phyloP scores from a whole-genome alignment of 2,329 filamentous ascomycete species.

The Monosporascus cannonballus region DNA sequence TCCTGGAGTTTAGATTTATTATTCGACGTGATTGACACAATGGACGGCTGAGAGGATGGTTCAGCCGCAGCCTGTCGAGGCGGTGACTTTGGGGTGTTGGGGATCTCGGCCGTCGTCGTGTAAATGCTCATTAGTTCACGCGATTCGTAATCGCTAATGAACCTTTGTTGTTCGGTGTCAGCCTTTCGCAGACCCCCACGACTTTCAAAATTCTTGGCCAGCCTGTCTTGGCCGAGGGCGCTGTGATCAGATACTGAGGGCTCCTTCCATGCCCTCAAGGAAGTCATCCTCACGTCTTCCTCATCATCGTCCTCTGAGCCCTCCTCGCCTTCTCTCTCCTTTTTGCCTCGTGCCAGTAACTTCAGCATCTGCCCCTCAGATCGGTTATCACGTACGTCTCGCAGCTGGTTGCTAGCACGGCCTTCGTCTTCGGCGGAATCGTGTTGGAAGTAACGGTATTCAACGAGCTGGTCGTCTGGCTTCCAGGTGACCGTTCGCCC shows the following conservation, averaged over 20 bases:
- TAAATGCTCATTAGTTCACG: conserved; percentile 58
- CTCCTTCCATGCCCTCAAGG: conserved; percentile 46
- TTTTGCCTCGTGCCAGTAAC: conserved; percentile 45
- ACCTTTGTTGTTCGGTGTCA: conserved; percentile 48
- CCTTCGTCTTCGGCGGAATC: conserved; percentile 66
- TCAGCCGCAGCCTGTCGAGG: conserved; percentile 25
- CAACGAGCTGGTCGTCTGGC: conserved; percentile 57
- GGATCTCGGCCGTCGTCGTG: conserved; percentile 47
- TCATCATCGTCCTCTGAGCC: conserved; percentile 38
- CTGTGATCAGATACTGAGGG: conserved; percentile 42
- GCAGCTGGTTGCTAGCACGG: conserved; percentile 60
- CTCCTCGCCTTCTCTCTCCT: conserved; percentile 48
- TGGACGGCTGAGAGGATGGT: conserved; percentile 19
- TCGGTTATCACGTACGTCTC: conserved; percentile 66
- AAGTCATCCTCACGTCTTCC: conserved; percentile 51
- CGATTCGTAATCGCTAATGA: conserved; percentile 51
- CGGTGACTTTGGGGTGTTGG: conserved; percentile 50
- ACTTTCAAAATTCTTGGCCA: conserved; percentile 44
- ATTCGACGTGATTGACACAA: conserved; percentile 29
- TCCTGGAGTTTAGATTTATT: conserved; percentile 40
- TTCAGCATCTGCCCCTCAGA: conserved; percentile 67
- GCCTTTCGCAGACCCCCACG: conserved; percentile 47
- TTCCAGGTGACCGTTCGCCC: conserved; percentile 68
- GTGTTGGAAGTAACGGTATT: conserved; percentile 65
- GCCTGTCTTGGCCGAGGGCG: conserved; percentile 37